Evolutionary conservation across 805 yeast genomes (phyloP).

Genomic region (Blastobotrys mokoenaii): DNA sequence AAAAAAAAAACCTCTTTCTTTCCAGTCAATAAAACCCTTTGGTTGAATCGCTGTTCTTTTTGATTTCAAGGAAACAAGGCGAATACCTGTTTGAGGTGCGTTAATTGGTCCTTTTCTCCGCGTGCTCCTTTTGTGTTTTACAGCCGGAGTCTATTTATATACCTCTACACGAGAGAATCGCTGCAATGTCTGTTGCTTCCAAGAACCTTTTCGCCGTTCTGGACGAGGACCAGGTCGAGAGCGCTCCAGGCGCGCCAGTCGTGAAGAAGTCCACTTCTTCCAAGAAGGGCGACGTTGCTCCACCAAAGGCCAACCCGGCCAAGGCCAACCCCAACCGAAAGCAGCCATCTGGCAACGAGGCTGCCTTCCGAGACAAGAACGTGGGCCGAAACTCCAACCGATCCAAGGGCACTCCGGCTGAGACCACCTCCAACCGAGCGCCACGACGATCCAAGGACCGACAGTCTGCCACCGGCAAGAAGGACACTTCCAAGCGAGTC

Average conservation of each 20-base stretch:
- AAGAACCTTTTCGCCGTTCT: constrained; percentile 21
- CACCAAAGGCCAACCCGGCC: constrained; percentile 46
- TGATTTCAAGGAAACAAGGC: no score
- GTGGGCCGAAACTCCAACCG: constrained; percentile 59
- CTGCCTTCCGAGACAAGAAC: constrained; percentile 65
- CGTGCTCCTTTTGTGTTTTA: no score
- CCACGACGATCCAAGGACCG: constrained; percentile 49
- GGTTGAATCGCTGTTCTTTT: no score
- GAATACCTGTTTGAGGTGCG: no score
- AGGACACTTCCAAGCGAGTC: constrained; percentile 77
- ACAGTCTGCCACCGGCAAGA: constrained; percentile 74
- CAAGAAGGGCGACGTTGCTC: constrained; percentile 72
- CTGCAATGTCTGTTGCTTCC: constrained; percentile 20
- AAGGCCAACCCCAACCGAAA: constrained; percentile 56
- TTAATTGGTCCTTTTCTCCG: no score
- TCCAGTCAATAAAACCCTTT: no score
- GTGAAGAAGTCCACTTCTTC: constrained; percentile 68
- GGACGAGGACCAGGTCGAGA: constrained; percentile 17
- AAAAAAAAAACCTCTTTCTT: no score
- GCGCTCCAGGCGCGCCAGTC: constrained; percentile 8
- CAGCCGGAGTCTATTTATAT: no score
- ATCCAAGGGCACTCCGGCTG: constrained; percentile 28
- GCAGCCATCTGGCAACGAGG: constrained; percentile 62
- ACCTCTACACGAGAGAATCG: no score
- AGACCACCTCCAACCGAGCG: constrained; percentile 33